Evolutionary conservation across 805 yeast species (phyloP).

Genomic region (Lipomyces sp.): DNA sequence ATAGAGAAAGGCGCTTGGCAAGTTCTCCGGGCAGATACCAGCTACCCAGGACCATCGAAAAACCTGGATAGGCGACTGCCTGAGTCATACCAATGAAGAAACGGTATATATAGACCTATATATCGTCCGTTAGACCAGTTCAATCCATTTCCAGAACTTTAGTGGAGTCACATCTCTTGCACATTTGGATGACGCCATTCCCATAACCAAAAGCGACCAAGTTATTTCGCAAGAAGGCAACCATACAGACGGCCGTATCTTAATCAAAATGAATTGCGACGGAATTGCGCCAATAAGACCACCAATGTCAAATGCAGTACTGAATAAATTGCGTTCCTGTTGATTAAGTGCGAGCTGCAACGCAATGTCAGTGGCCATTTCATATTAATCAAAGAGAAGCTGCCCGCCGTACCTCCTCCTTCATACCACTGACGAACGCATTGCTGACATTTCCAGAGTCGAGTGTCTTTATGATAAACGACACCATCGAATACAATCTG

Average conservation of each 20-base stretch:
- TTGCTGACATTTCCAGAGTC: constrained; percentile 61
- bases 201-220: constrained; percentile 40
- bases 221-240: constrained; percentile 42
- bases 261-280: constrained; percentile 42
- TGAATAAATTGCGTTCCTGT: constrained; percentile 39
- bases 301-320: constrained; percentile 41
- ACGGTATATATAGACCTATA: constrained; percentile 42
- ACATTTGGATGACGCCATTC: constrained; percentile 39
- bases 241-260: constrained; percentile 39
- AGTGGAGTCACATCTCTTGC: constrained; percentile 18
- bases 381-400: not conserved
- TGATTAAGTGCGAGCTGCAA: constrained; percentile 35
- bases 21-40: constrained; percentile 63
- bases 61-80: constrained; percentile 55
- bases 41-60: constrained; percentile 52
- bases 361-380: not conserved
- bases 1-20: constrained; percentile 33
- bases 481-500: constrained; percentile 14
- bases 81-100: constrained; percentile 44
- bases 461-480: constrained; percentile 52
- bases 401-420: constrained; percentile 41
- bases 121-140: no score
- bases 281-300: constrained; percentile 45
- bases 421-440: constrained; percentile 53
- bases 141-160: not conserved